Percentiles rank a stretch among this genome's conserved stretches.
Conservation (phyloP, 768 basidiomycete genomes). For the Psilocybe subaeruginosa region DNA sequence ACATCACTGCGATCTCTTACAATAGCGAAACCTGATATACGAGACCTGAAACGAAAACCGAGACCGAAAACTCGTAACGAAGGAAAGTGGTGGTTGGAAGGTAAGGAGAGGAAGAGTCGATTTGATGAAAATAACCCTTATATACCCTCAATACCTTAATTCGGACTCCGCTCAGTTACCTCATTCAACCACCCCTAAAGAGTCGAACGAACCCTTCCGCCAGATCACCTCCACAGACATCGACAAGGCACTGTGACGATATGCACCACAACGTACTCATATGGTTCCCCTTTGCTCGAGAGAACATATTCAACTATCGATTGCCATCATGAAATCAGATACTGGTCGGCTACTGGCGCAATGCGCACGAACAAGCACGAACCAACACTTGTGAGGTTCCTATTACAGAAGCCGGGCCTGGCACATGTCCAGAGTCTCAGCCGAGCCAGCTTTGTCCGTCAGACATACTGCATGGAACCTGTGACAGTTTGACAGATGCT, state of each 20-base stretch:
- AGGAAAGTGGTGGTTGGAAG: constrained; percentile 51
- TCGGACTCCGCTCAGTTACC: constrained; percentile 31
- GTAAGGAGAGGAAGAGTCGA: constrained; percentile 35
- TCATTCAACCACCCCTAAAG: constrained; percentile 17
- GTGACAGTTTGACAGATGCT: constrained; percentile 15
- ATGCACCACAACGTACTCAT: too few species aligned
- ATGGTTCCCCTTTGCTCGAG: too few species aligned
- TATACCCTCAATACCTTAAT: constrained; percentile 22
- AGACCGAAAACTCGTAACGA: constrained; percentile 56
- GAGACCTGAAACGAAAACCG: constrained; percentile 57
- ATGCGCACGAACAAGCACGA: background rate
- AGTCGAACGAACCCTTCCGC: constrained; percentile 4
- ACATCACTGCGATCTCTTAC: constrained; percentile 64
- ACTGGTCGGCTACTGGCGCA: background rate
- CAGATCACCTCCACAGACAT: background rate
- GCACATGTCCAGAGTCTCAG: constrained; percentile 19
- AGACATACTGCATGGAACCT: constrained; percentile 9
- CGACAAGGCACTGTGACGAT: too few species aligned
- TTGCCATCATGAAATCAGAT: constrained; percentile 1
- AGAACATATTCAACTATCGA: background rate
- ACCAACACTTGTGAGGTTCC: background rate
- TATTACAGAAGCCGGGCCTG: constrained; percentile 9
- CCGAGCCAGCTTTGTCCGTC: constrained; percentile 6
- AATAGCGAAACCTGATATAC: constrained; percentile 57
- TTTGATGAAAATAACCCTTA: constrained; percentile 31